phyloP scores from a whole-genome alignment of 106 monocot species.

The Hemerocallis citrina region DNA sequence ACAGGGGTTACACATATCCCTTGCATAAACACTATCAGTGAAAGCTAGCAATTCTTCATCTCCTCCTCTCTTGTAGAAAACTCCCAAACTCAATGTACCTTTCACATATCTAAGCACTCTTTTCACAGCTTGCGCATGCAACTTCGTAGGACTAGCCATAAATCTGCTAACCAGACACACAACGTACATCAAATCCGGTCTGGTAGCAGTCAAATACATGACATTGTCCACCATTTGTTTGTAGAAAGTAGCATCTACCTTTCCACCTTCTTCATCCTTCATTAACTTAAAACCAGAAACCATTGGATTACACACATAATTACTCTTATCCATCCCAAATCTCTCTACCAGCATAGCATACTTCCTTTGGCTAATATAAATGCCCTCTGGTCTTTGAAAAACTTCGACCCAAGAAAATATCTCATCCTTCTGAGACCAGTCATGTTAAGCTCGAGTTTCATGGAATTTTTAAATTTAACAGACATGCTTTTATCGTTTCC shows the following conservation, averaged over 20 bases:
- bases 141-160: neutral
- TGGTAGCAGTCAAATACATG: constrained; percentile 17
- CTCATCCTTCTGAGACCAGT: neutral
- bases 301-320: neutral
- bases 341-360: neutral
- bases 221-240: constrained; percentile 18
- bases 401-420: constrained; percentile 1
- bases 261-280: too few relatives aligned
- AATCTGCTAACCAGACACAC: neutral
- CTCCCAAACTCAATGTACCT: constrained; percentile 8
- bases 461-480: neutral
- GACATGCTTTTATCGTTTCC: constrained; percentile 9
- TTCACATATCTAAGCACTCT: constrained; percentile 10
- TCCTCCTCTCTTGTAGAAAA: too few relatives aligned
- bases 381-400: neutral
- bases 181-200: constrained; percentile 10
- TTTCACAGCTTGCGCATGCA: neutral
- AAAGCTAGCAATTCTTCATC: too few relatives aligned
- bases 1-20: too few relatives aligned
- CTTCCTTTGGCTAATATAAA: constrained; percentile 12
- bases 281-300: neutral
- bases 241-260: constrained; percentile 1
- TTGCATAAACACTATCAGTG: too few relatives aligned
- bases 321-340: constrained; percentile 9
- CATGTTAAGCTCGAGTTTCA: neutral